Base-by-base conservation (phyloP, 257 asterid genomes). In the Solanum ossicruentum region DNA sequence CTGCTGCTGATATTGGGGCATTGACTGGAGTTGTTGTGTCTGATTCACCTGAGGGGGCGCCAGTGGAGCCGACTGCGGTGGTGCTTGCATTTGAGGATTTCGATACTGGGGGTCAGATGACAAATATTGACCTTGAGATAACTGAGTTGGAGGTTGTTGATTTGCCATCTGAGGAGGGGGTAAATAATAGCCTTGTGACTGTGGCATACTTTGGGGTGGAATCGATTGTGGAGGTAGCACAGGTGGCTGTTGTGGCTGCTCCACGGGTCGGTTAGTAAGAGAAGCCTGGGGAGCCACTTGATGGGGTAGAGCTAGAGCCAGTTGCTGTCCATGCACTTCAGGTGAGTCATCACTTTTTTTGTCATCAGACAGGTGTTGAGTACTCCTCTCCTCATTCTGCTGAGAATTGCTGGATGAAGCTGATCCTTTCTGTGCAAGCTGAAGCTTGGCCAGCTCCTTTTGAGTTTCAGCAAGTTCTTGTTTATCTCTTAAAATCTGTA, bases 381-480 rank as follows among this genome's bases (percentile, higher is more conserved):
- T 79, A 69, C 86, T 80, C 87, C 89, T 90, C 80, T 94, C 99
- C 85, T 93, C 98, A 20, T 89, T 91, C 85, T 90, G 94, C 57
- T 86, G 95, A 66, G 88, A 84, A 86, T 43, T 90, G 85, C 81
- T 87, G 84, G 90, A 83, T 32, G 91, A 84, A 65, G 95, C 85
- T 78, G 98, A 87, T 63, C 92, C 99, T 78, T 92, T 94, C 78
- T 94, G 95, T 10, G 89, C 93, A 67, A 95, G 93, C 89, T 96
- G 96, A 89, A 96, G 98, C 90, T 91, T 95, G 85, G 98, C 96
- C 61, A 93, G 95, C 88, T 96, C 99, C 89, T 93, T 95, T 85
- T 95, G 98, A 80, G 98, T 82, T 47, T 95, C 98, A 32, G 95
- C 95, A 84, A 96, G 98, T 88, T 96, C 99, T 88, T 96, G 98